These are phyloP conservation scores for Macroventuria anomochaeta DNA, from an alignment of 2,329 filamentous ascomycete species.

Conservation along the genomic window DNA sequence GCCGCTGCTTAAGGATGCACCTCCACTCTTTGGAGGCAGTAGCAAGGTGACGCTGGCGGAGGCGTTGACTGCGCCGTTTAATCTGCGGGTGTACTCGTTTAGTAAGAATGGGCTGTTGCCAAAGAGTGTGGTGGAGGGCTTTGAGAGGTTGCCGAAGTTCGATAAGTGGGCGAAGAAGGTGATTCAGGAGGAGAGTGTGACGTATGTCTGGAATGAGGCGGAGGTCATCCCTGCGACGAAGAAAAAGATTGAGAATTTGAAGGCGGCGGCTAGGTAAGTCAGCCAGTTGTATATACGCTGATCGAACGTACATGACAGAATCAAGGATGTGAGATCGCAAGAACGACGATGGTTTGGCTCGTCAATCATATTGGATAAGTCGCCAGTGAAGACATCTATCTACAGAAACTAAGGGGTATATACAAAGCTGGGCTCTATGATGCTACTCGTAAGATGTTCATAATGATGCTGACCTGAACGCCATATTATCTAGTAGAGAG, in stretches of 20 bases:
- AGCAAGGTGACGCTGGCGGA: conserved; percentile 73
- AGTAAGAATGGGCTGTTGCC: conserved; percentile 64
- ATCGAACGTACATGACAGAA: too few species aligned
- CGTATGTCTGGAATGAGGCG: conserved; percentile 47
- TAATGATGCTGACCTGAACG: background rate
- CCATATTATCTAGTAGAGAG: too few species aligned
- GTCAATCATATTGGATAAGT: background rate
- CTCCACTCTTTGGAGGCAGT: conserved; percentile 56
- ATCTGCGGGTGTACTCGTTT: conserved; percentile 65
- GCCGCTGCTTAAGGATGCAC: conserved; percentile 64
- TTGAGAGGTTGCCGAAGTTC: conserved; percentile 69
- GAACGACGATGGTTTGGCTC: too few species aligned
- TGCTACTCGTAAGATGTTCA: conserved; percentile 1
- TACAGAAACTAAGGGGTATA: background rate
- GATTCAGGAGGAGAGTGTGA: conserved; percentile 69
- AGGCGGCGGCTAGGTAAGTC: conserved; percentile 29
- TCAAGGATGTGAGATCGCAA: too few species aligned
- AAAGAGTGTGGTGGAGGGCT: conserved; percentile 52
- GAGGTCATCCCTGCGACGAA: conserved; percentile 24
- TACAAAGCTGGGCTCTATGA: background rate
- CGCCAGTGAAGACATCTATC: conserved; percentile 2
- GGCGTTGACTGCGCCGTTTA: conserved; percentile 70
- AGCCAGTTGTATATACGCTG: too few species aligned
- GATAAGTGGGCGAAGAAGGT: conserved; percentile 70
- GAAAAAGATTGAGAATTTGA: conserved; percentile 36